Evolutionary conservation across 768 basidiomycete species (phyloP), one percentile per base, ranked within the genome.

Genomic region (Xerocomellus chrysenteron): DNA sequence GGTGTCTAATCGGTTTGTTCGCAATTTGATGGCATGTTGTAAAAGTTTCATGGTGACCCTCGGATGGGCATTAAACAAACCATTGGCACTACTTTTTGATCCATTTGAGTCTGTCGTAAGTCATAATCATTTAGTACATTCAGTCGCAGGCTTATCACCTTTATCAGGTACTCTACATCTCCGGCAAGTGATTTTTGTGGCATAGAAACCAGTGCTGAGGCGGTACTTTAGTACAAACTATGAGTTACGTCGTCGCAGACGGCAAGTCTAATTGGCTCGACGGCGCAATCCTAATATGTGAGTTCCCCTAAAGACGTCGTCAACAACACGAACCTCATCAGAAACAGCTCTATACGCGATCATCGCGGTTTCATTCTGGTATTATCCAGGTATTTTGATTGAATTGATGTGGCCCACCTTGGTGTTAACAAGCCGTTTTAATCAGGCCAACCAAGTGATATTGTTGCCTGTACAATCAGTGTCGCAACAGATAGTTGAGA

Each of bases 261-360:
- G 91, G 89, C 11, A 86, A 87, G 66, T 87, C 85, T 17, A 92
- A 92, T 68, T 94, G 92, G 84, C 75, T 94, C 16, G 91, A 94
- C 67, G 92, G 91, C 3, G 77, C 80, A 64, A 82, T 86, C 55
- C 64, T 93, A 24, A 86, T 89, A 78, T 82, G 86, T 84, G 70
- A 59, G 82, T 74, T 45, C 19, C 50, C n/a, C 14, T 40, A 3
- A 14, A 7, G n/a, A 19, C 3, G 3, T 28, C 17, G 30, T 13
- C 36, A 21, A 35, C 12, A 6, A 26, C 37, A 32, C 21, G 21
- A 30, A 36, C 33, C 60, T 61, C 30, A 63, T 39, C 2, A 3
- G 6, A 5, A 46, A 45, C 59, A 87, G 85, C 79, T 39, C 73
- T 90, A 30, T 91, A 92, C 69, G 60, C 87, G 10, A 88, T 92